A percentile compares a stretch with the other conserved stretches of the same genome.
These are phyloP conservation scores for Symmetrospora coprosmae DNA, from an alignment of 768 basidiomycete genomes.

Conservation along the genomic window DNA sequence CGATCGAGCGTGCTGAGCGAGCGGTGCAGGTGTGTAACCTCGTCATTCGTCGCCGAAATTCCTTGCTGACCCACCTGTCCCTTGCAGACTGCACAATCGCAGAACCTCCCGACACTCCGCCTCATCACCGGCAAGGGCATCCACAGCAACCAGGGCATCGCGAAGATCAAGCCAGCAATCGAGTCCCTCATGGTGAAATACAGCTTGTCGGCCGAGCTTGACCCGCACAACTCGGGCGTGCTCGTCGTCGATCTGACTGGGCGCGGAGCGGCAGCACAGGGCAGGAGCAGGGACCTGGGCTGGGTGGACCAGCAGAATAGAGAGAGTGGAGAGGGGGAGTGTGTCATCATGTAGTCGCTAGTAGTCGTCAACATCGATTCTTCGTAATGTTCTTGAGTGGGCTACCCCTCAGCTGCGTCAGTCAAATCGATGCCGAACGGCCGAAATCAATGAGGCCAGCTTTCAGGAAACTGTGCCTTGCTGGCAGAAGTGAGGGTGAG, in stretches of 20 bases:
- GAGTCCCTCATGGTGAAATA: slow-evolving; percentile 71
- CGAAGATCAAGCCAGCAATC: slow-evolving; percentile 84
- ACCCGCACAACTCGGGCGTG: slow-evolving; percentile 70
- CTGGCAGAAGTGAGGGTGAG: too few species aligned
- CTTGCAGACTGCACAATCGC: slow-evolving; percentile 47
- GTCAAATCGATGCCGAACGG: too few species aligned
- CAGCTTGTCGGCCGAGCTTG: slow-evolving; percentile 55
- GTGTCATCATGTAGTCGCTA: slow-evolving; percentile 8
- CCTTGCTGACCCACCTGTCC: background rate
- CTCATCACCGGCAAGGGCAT: slow-evolving; percentile 76
- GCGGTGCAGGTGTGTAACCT: slow-evolving; percentile 41
- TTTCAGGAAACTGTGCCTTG: too few species aligned
- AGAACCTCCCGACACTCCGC: slow-evolving; percentile 52
- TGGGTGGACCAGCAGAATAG: slow-evolving; percentile 12
- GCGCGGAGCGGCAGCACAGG: slow-evolving; percentile 24
- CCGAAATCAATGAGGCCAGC: too few species aligned
- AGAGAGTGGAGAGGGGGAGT: background rate
- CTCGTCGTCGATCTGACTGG: slow-evolving; percentile 59
- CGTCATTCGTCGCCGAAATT: background rate
- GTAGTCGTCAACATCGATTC: too few species aligned
- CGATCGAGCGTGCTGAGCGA: slow-evolving; percentile 56
- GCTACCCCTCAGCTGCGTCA: too few species aligned
- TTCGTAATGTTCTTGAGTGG: too few species aligned
- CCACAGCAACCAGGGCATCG: slow-evolving; percentile 59
- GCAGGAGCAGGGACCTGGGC: slow-evolving; percentile 1